Evolutionary conservation across 1,284 basidiomycete genomes (phyloP).

Genomic region (Fomitopsis schrenkii): DNA sequence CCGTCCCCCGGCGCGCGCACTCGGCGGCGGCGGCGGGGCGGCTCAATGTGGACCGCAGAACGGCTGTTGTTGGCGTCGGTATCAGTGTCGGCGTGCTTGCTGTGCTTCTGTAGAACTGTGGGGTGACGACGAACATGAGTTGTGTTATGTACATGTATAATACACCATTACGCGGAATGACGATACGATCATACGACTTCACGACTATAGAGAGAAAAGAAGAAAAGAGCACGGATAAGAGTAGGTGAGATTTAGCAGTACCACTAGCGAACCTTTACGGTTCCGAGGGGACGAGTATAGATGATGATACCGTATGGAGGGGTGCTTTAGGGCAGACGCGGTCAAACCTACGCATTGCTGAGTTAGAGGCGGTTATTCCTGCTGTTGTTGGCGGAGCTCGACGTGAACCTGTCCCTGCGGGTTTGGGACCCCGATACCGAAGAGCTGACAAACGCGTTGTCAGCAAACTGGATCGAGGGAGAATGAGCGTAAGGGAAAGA

Average conservation of each 20-base stretch:
- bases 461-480: neutral
- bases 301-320: neutral
- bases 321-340: no score
- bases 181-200: no score
- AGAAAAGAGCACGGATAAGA: neutral
- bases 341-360: neutral
- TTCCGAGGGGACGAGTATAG: neutral
- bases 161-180: neutral
- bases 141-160: neutral
- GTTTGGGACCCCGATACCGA: constrained; percentile 9
- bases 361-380: neutral
- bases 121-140: neutral
- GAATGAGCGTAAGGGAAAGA: constrained; percentile 2
- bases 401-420: neutral
- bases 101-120: neutral
- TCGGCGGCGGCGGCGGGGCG: neutral
- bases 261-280: neutral
- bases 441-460: constrained; percentile 6
- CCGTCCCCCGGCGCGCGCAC: neutral
- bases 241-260: neutral
- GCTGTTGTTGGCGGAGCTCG: neutral
- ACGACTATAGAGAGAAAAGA: neutral
- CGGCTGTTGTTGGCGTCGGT: neutral
- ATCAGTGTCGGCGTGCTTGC: neutral
- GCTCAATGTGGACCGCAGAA: neutral